phyloP scores from a whole-genome alignment of 2,329 filamentous ascomycete species.

The Scedosporium aurantiacum region DNA sequence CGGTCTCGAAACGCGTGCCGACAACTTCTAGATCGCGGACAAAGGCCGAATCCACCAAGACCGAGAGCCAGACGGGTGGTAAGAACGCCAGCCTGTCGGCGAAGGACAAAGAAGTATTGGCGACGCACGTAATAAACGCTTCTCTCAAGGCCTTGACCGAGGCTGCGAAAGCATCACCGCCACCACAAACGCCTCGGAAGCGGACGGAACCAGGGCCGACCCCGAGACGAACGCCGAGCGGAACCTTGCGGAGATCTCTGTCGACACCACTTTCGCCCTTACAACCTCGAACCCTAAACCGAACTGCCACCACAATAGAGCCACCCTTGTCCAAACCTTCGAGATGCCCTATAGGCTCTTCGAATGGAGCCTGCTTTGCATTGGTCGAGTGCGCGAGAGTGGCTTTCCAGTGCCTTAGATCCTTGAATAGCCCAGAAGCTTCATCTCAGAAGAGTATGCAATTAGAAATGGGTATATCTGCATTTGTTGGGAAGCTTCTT shows the following conservation, averaged over 20 bases:
- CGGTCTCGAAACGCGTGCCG: slow-evolving; percentile 13
- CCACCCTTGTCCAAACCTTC: slow-evolving; percentile 22
- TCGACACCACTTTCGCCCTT: slow-evolving; percentile 49
- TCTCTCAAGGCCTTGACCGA: slow-evolving; percentile 59
- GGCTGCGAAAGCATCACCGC: slow-evolving; percentile 40
- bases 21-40: neutral
- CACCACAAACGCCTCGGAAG: slow-evolving; percentile 19
- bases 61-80: neutral
- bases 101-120: slow-evolving; percentile 54
- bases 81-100: slow-evolving; percentile 28
- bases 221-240: slow-evolving; percentile 25
- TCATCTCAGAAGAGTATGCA: slow-evolving; percentile 32
- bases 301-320: slow-evolving; percentile 42
- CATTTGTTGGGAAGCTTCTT: slow-evolving; percentile 55
- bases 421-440: slow-evolving; percentile 33
- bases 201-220: slow-evolving; percentile 20
- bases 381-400: slow-evolving; percentile 58
- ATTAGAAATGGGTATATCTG: slow-evolving; percentile 62
- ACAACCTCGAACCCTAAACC: slow-evolving; percentile 49
- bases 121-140: slow-evolving; percentile 62
- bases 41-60: neutral
- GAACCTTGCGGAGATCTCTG: slow-evolving; percentile 39
- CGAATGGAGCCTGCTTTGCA: slow-evolving; percentile 37
- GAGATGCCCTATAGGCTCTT: slow-evolving; percentile 13
- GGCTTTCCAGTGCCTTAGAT: slow-evolving; percentile 54